These are phyloP conservation scores for Saccharomycopsis microspora DNA, from an alignment of 805 yeast genomes.

Conservation along the genomic window DNA sequence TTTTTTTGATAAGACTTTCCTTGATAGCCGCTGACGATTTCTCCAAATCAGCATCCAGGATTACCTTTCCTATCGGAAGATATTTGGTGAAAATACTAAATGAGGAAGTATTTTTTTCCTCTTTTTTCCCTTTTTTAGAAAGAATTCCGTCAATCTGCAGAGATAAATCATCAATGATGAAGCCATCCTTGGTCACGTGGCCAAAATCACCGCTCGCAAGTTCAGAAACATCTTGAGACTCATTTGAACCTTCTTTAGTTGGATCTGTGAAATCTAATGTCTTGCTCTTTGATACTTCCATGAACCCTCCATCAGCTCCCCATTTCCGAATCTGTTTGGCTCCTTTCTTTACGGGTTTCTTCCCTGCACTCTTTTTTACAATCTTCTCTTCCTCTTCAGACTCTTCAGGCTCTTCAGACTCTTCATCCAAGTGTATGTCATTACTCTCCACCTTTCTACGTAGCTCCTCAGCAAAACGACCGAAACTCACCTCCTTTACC, in stretches of 20 bases:
- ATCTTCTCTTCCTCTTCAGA: conserved; percentile 6
- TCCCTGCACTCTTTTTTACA: background rate
- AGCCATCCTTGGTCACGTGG: conserved; percentile 11
- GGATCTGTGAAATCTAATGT: conserved; percentile 15
- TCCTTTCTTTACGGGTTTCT: background rate
- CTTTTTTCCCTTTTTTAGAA: background rate
- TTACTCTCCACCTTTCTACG: conserved; percentile 18
- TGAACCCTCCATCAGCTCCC: conserved; percentile 12
- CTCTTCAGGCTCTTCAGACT: conserved; percentile 16
- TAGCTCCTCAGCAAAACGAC: conserved; percentile 17
- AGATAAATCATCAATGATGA: conserved; percentile 12
- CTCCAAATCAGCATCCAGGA: conserved; percentile 51
- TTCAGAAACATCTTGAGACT: conserved; percentile 19
- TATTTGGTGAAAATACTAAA: conserved; percentile 41
- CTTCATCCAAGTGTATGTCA: conserved; percentile 13
- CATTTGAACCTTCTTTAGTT: background rate
- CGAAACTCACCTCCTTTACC: conserved; percentile 17
- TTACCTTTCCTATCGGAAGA: conserved; percentile 49
- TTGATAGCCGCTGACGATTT: conserved; percentile 55
- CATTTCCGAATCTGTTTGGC: conserved; percentile 7
- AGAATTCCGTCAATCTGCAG: conserved; percentile 14
- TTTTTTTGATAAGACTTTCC: conserved; percentile 72
- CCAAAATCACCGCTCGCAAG: conserved; percentile 17
- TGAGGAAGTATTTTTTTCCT: conserved; percentile 5
- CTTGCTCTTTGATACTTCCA: conserved; percentile 5